Conservation (phyloP, 306 rosid species). For the Dryas octopetala region DNA sequence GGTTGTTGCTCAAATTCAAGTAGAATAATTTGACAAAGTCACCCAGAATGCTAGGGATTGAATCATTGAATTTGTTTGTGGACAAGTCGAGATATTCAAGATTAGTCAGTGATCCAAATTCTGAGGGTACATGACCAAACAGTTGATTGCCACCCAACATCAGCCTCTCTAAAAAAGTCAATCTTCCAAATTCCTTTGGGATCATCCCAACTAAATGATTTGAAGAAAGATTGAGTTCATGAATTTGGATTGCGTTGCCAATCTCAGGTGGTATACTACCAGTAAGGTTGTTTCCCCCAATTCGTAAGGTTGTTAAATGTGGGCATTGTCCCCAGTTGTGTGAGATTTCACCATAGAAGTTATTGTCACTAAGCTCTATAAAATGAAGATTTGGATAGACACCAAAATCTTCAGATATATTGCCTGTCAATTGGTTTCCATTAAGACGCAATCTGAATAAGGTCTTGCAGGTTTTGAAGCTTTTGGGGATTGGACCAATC, state of each 20-base stretch:
- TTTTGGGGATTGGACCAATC: slow-evolving; percentile 21
- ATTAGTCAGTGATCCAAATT: neutral
- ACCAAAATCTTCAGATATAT: slow-evolving; percentile 33
- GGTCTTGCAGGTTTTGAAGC: slow-evolving; percentile 31
- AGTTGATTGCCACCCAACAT: neutral
- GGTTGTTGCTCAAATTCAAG: neutral
- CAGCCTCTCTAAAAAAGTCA: neutral
- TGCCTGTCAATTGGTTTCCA: slow-evolving; percentile 23
- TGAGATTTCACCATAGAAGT: slow-evolving; percentile 19
- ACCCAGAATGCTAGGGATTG: neutral
- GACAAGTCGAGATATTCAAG: neutral
- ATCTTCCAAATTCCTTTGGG: neutral
- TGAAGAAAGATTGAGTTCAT: neutral
- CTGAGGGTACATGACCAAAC: neutral
- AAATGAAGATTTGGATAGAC: slow-evolving; percentile 37
- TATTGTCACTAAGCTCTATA: slow-evolving; percentile 26
- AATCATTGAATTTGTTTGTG: neutral
- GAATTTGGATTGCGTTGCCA: neutral
- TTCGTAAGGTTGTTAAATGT: neutral
- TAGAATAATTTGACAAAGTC: neutral
- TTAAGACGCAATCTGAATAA: slow-evolving; percentile 26
- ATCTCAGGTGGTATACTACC: neutral
- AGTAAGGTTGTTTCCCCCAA: neutral
- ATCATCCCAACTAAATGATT: neutral
- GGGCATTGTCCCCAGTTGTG: slow-evolving; percentile 1